These are phyloP conservation scores for Podila horticola DNA, from an alignment of 192 early-diverging fungal genomes.

Conservation along the genomic window DNA sequence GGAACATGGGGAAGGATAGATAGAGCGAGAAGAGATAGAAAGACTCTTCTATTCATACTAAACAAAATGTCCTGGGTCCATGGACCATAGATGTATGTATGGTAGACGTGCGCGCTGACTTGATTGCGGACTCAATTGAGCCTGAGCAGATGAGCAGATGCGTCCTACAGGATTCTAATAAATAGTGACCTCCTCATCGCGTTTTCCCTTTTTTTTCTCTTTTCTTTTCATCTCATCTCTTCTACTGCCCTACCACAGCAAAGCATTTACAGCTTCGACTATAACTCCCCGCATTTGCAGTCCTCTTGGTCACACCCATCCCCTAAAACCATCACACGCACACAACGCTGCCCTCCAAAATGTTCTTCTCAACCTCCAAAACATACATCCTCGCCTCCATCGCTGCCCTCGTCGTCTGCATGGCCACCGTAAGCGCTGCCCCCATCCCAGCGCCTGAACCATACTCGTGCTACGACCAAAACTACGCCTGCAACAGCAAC, in stretches of 20 bases:
- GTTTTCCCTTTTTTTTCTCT: no score
- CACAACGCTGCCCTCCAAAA: not conserved
- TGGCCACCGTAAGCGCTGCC: not conserved
- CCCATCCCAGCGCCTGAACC: not conserved
- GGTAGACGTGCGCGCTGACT: no score
- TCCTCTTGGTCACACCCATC: not conserved
- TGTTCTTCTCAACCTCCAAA: not conserved
- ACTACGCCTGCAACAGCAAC: not conserved
- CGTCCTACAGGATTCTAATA: no score
- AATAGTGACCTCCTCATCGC: no score
- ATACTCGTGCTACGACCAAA: not conserved
- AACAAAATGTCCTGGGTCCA: no score
- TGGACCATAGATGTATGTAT: no score
- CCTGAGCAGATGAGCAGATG: no score
- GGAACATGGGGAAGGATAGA: conserved; percentile 2
- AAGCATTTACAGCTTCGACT: no score
- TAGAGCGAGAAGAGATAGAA: not conserved
- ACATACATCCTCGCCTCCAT: not conserved
- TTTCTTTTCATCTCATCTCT: no score
- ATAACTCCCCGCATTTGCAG: not conserved
- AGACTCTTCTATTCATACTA: not conserved
- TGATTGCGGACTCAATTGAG: no score
- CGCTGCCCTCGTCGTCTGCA: not conserved
- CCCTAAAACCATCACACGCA: not conserved
- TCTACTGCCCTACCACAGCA: no score